Evolutionary conservation across 352 stramenopile species (phyloP).

Genomic region (Phytophthora fragariae): DNA sequence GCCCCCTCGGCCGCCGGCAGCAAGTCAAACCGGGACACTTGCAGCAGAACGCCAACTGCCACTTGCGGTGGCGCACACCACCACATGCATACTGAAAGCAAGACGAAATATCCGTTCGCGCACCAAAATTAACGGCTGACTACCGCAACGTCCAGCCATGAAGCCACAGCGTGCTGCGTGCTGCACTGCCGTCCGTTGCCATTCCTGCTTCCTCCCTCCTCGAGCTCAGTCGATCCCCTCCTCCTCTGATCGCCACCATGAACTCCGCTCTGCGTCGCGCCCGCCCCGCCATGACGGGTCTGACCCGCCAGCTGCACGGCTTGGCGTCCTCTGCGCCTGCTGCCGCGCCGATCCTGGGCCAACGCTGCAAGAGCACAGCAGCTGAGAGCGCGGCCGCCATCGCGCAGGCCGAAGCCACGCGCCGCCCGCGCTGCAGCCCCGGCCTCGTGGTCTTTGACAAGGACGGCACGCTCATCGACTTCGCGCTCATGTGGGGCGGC

Average conservation of each 20-base stretch:
- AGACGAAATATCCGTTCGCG: constrained; percentile 26
- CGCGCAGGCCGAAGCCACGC: constrained; percentile 30
- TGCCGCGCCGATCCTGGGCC: constrained; percentile 7
- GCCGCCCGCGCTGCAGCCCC: constrained; percentile 54
- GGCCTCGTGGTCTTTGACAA: constrained; percentile 91
- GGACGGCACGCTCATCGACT: constrained; percentile 91
- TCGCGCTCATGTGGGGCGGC: constrained; percentile 91
- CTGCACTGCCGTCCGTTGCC: constrained; percentile 15
- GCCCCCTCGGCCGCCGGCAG: neutral
- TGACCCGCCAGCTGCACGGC: constrained; percentile 17
- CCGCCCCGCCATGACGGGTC: constrained; percentile 10
- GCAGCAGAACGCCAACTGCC: constrained; percentile 15
- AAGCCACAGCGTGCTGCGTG: too few species aligned
- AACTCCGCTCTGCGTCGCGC: constrained; percentile 25
- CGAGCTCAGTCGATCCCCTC: neutral
- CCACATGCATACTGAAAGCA: constrained; percentile 18
- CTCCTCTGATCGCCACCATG: constrained; percentile 12
- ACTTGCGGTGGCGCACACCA: constrained; percentile 11
- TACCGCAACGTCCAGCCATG: too few species aligned
- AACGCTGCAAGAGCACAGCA: constrained; percentile 36
- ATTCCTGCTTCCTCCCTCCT: constrained; percentile 31
- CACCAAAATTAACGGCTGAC: constrained; percentile 32
- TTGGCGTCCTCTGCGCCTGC: constrained; percentile 10
- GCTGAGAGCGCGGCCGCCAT: constrained; percentile 38
- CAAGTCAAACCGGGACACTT: constrained; percentile 4